Evolutionary conservation across 805 yeast species (phyloP), one percentile per base, ranked within the genome.

Genomic region (Lipomyces orientalis): DNA sequence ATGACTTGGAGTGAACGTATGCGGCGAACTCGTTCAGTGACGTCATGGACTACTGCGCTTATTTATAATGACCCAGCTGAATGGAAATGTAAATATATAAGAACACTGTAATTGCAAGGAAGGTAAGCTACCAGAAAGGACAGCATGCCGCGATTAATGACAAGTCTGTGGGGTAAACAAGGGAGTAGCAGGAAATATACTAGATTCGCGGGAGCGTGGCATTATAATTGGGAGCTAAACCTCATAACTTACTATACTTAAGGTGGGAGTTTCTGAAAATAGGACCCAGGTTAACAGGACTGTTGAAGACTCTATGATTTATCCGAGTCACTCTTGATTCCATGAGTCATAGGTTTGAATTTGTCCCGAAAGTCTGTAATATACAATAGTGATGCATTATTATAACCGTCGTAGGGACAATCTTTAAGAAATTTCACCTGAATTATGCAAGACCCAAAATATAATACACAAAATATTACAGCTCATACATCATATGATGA

Each of bases 1-100:
- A 8, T 34, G 57, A n/a, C 64, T 19, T 8, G 25, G 67, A 61
- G 43, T 68, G 69, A 12, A 67, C 71, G 57, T 67, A 67, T 25
- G 64, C 67, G 25, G 71, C 73, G 61, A 68, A 68, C 46, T 68
- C 71, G 49, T 60, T 60, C 6, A 68, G 49, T 8, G 71, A 63
- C 54, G 71, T 61, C 67, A 68, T 68, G 22, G 5, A 12, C 22
- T 14, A 33, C 35, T 9, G 14, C 37, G 3, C 9, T 16, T 33
- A 57, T 12, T 29, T 12, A n/a, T 59, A 39, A 31, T 34, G 25
- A 46, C 29, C 4, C n/a, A 16, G 62, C 10, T 9, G 25, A 31
- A 25, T 8, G 43, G 7, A 43, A 39, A 8, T 25, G 25, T 31
- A 46, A 25, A 52, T 52, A 25, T 12, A 25, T 22, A 19, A 31